These are phyloP conservation scores for Jatropha curcas DNA, from an alignment of 345 rosid genomes.

Conservation along the genomic window DNA sequence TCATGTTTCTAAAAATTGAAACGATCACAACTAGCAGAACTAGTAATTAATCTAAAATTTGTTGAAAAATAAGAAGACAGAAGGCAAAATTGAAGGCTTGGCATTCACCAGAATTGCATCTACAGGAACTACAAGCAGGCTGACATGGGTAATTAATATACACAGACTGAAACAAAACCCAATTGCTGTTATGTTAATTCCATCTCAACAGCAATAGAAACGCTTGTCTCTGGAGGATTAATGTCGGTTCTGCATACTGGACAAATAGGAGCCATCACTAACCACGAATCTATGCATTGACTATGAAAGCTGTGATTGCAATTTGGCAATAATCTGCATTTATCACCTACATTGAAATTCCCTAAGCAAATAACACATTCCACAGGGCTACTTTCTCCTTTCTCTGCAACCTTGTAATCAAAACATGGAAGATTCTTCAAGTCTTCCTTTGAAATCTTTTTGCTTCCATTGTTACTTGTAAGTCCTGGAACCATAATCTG, in stretches of 20 bases:
- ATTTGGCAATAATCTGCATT: conserved; percentile 45
- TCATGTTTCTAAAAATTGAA: no score
- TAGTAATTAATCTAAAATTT: background rate
- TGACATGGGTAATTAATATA: background rate
- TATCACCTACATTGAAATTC: conserved; percentile 36
- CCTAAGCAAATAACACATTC: conserved; percentile 56
- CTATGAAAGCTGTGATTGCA: conserved; percentile 47
- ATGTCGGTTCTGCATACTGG: conserved; percentile 42
- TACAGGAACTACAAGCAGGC: background rate
- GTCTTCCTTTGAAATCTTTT: conserved; percentile 30
- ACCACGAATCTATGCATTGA: conserved; percentile 50
- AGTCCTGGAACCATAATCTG: conserved; percentile 13
- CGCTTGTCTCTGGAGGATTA: conserved; percentile 11
- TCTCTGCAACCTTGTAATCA: conserved; percentile 33
- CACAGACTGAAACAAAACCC: background rate
- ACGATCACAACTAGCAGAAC: background rate
- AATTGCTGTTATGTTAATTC: conserved; percentile 4
- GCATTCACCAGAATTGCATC: background rate
- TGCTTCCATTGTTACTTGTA: background rate
- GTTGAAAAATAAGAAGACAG: background rate
- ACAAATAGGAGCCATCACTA: conserved; percentile 42
- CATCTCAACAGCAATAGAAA: background rate
- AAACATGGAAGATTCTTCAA: conserved; percentile 42
- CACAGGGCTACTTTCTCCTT: conserved; percentile 18
- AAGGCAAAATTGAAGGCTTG: no score